Evolutionary conservation across 1,284 basidiomycete species (phyloP), one percentile per base, ranked within the genome.

Genomic region (Fomitiporia mediterranea): DNA sequence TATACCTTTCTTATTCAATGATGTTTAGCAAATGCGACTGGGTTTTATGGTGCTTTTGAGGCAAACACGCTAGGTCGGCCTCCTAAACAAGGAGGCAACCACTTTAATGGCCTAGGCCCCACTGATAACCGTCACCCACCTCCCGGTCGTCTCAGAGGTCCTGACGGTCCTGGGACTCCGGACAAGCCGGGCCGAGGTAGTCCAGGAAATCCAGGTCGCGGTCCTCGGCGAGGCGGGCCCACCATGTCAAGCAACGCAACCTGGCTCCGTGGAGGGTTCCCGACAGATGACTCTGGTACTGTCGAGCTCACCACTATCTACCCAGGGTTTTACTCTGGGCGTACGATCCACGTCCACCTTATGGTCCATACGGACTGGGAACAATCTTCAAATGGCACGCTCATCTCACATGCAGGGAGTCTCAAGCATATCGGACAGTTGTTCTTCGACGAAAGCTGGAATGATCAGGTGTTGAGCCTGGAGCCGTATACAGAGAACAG

Each of bases 221-320:
- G 67, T 61, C 78, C 77, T 0, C 68, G 74, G 5, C 74, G 74
- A 0, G 34, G 27, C 9, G 23, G 37, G 17, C 68, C 1, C 57
- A 39, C 43, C 35, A 55, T 58, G 51, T 54, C 27, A 19, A 56
- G 66, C 34, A 66, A 72, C 34, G 76, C 80, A 57, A 77, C 74
- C 0, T 89, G 79, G 74, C 70, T 86, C 13, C 75, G 86, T 21
- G 86, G 82, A 4, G 84, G 85, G 27, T 84, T 79, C 74, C 76
- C 81, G 1, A 88, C 86, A 0, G 80, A 87, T 68, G 69, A 69
- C 56, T 80, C 82, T 60, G 87, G 86, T 21, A 81, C 89, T 15
- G 79, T 78, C 0, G 79, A 84, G 59, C 84, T 89, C 62, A 80
- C 74, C 73, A 79, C 80, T 19, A 82, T 88, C 62, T 87, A 84